Base-by-base conservation (phyloP, 257 asterid genomes). In the Penstemon newberryi region DNA sequence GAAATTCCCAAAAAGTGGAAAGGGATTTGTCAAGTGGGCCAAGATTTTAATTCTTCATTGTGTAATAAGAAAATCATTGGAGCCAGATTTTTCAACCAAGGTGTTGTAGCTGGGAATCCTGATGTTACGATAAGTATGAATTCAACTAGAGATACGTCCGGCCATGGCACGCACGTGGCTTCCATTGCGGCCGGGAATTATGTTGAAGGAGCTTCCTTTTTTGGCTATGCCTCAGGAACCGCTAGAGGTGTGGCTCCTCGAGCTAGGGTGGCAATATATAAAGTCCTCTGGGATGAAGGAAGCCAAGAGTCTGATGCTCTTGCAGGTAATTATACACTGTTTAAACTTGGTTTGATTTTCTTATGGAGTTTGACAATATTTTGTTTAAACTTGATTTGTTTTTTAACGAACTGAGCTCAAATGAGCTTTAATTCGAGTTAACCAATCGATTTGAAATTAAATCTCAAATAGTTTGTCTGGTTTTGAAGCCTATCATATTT, bases 11-110 rank as follows among this genome's bases (percentile, higher is more conserved):
- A 81, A 0, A 84, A 66, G 50, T 89, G 96, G 91, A 83, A 67
- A 58, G 96, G 96, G 5, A 66, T 33, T 2, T 86, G 90, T 7
- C 73, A 79, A 67, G 77, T 43, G 3, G 90, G 92, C 0, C 75
- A 73, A 49, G 79, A 78, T 4, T 87, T 87, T 67, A 81, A 79
- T 70, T 75, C 86, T 4, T 81, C 91, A 0, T 13, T 66, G 42
- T 85, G 89, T 37, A 87, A 83, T 71, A 78, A 71, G 36, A 84
- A 84, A 45, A 70, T 84, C n/a, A 77, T 86, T n/a, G 90, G 87
- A 51, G 87, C 81, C 5, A 50, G 78, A 52, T 81, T 41, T 43
- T 87, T 84, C 72, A 85, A 78, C n/a, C 45, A 71, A 51, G 93
- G 87, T 36, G 72, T 80, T 39, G 46, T 57, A 2, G 88, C 88